These are phyloP conservation scores for Madurella fahalii DNA, from an alignment of 2,329 filamentous ascomycete genomes.

Conservation along the genomic window DNA sequence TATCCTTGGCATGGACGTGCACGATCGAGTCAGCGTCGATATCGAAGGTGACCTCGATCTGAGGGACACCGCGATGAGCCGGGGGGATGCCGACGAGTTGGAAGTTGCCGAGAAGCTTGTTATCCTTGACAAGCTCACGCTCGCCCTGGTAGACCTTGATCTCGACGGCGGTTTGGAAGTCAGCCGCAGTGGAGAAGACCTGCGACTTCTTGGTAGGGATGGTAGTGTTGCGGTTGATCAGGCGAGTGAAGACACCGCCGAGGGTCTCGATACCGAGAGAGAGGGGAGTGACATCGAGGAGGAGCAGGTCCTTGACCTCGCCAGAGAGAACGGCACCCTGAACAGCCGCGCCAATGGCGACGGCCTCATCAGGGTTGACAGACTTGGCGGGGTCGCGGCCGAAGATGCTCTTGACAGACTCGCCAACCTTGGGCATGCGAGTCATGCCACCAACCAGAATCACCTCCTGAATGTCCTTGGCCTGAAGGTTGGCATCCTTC, in stretches of 20 bases:
- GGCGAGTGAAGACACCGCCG: slow-evolving; percentile 92
- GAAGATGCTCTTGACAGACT: slow-evolving; percentile 96
- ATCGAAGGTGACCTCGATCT: slow-evolving; percentile 97
- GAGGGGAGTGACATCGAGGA: slow-evolving; percentile 92
- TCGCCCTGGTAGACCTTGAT: slow-evolving; percentile 99
- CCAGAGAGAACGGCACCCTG: slow-evolving; percentile 95
- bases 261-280: slow-evolving; percentile 98
- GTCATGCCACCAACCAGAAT: slow-evolving; percentile 99
- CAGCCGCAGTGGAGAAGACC: slow-evolving; percentile 93
- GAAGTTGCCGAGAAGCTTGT: slow-evolving; percentile 99
- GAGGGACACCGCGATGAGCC: slow-evolving; percentile 91
- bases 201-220: slow-evolving; percentile 99
- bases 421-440: slow-evolving; percentile 96
- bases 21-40: slow-evolving; percentile 98
- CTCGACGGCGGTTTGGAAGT: slow-evolving; percentile 98
- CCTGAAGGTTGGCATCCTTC: slow-evolving; percentile 87
- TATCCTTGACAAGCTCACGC: slow-evolving; percentile 97
- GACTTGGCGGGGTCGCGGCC: slow-evolving; percentile 96
- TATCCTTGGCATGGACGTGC: slow-evolving; percentile 97
- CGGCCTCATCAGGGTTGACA: slow-evolving; percentile 97
- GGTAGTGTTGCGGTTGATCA: slow-evolving; percentile 99
- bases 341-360: slow-evolving; percentile 94
- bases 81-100: slow-evolving; percentile 96
- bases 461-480: slow-evolving; percentile 95
- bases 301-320: slow-evolving; percentile 92